These are phyloP conservation scores for Botrytis sinoallii DNA, from an alignment of 2,329 filamentous ascomycete genomes.

Conservation along the genomic window DNA sequence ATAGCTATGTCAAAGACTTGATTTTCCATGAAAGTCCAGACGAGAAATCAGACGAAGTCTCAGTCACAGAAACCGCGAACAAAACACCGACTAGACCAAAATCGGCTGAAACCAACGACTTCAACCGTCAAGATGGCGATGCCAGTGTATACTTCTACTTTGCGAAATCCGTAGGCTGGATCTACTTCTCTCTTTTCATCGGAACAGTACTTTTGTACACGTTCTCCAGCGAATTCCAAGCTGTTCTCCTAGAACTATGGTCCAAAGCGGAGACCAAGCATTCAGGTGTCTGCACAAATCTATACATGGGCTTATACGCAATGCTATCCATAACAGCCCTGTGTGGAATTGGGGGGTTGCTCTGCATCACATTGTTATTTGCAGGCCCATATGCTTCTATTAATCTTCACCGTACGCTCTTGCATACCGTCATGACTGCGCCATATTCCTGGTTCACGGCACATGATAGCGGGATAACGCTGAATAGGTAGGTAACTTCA, in stretches of 20 bases:
- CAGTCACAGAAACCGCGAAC: not conserved
- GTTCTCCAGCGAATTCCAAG: not conserved
- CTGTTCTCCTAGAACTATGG: not conserved
- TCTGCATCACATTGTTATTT: not conserved
- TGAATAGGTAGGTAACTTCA: slow-evolving; percentile 1
- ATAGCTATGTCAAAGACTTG: slow-evolving; percentile 9
- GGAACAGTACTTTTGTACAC: not conserved
- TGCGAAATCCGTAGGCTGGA: not conserved
- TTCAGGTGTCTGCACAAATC: not conserved
- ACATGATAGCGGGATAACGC: slow-evolving; percentile 3
- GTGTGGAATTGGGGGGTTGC: not conserved
- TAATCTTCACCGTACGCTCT: slow-evolving; percentile 46
- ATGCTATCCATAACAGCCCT: slow-evolving; percentile 1
- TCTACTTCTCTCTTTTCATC: not conserved
- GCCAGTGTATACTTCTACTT: slow-evolving; percentile 15
- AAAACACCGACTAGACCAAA: not conserved
- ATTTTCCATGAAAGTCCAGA: not conserved
- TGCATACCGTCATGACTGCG: slow-evolving; percentile 45
- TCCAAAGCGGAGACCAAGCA: not conserved
- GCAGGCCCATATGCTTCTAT: not conserved
- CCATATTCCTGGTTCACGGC: slow-evolving; percentile 36
- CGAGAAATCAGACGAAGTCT: not conserved
- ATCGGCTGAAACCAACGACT: not conserved
- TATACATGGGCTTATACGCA: slow-evolving; percentile 3
- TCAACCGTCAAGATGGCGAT: slow-evolving; percentile 14